phyloP scores from a whole-genome alignment of 2,329 filamentous ascomycete genomes.

The Leptographium flavum region DNA sequence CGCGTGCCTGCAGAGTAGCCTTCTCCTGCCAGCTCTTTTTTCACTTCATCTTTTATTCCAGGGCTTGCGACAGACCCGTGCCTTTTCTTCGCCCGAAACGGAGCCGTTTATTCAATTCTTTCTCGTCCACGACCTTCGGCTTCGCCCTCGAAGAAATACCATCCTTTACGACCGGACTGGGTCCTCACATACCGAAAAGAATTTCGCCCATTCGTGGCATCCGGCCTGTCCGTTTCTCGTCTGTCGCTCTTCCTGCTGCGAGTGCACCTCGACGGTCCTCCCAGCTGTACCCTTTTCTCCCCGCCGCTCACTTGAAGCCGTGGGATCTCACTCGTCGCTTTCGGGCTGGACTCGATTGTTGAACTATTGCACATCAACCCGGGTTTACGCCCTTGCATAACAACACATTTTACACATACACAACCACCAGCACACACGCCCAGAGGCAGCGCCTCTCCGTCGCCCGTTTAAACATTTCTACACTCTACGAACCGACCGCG shows the following conservation, averaged over 20 bases:
- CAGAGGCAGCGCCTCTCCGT: slow-evolving; percentile 12
- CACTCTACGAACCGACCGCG: too few relatives aligned
- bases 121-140: slow-evolving; percentile 5
- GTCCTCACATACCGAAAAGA: slow-evolving; percentile 9
- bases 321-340: slow-evolving; percentile 10
- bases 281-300: not conserved
- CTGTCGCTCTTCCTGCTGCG: slow-evolving; percentile 5
- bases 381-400: not conserved
- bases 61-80: slow-evolving; percentile 18
- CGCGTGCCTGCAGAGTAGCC: slow-evolving; percentile 6
- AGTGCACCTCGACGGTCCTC: slow-evolving; percentile 14
- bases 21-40: not conserved
- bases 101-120: slow-evolving; percentile 2
- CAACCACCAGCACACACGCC: slow-evolving; percentile 1
- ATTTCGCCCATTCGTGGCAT: slow-evolving; percentile 19
- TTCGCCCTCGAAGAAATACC: slow-evolving; percentile 17
- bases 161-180: slow-evolving; percentile 13
- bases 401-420: slow-evolving; percentile 1
- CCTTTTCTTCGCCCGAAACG: not conserved
- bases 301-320: slow-evolving; percentile 15
- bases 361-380: not conserved
- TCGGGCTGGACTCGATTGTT: slow-evolving; percentile 20
- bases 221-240: not conserved
- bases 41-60: slow-evolving; percentile 1
- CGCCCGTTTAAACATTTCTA: not conserved